Evolutionary conservation across 306 rosid species (phyloP).

Genomic region (Ceratonia siliqua): DNA sequence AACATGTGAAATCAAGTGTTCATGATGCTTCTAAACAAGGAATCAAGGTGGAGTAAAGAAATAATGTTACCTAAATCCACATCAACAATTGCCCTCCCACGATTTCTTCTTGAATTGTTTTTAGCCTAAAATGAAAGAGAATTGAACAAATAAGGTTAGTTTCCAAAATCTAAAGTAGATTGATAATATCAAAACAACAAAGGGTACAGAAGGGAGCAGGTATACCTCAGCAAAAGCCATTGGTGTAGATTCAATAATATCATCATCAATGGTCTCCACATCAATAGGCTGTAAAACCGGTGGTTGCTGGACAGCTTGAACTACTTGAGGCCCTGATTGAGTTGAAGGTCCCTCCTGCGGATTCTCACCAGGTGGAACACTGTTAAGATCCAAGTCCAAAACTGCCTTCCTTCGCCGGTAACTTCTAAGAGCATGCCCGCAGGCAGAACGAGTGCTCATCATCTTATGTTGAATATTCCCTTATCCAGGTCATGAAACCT

Average conservation of each 20-base stretch:
- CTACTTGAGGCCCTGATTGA: neutral
- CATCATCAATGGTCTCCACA: constrained; percentile 69
- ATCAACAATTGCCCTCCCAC: constrained; percentile 47
- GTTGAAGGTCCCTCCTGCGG: constrained; percentile 3
- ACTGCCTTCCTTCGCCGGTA: neutral
- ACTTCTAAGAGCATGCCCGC: neutral
- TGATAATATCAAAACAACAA: neutral
- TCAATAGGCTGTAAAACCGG: constrained; percentile 47
- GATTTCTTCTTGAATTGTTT: constrained; percentile 61
- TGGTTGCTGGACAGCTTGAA: constrained; percentile 20
- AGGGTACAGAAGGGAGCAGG: neutral
- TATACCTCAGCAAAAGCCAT: constrained; percentile 65
- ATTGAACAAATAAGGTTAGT: neutral
- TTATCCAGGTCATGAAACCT: neutral
- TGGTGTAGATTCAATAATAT: constrained; percentile 64
- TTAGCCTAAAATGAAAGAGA: constrained; percentile 48
- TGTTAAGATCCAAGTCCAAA: constrained; percentile 29
- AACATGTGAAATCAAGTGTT: neutral
- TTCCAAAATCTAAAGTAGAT: neutral
- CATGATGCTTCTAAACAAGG: neutral
- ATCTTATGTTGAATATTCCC: neutral
- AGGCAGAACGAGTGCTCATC: constrained; percentile 18
- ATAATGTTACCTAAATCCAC: constrained; percentile 49
- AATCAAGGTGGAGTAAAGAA: neutral
- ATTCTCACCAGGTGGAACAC: constrained; percentile 12